These are phyloP conservation scores for Ascochyta koolunga DNA, from an alignment of 2,329 filamentous ascomycete genomes.

Conservation along the genomic window DNA sequence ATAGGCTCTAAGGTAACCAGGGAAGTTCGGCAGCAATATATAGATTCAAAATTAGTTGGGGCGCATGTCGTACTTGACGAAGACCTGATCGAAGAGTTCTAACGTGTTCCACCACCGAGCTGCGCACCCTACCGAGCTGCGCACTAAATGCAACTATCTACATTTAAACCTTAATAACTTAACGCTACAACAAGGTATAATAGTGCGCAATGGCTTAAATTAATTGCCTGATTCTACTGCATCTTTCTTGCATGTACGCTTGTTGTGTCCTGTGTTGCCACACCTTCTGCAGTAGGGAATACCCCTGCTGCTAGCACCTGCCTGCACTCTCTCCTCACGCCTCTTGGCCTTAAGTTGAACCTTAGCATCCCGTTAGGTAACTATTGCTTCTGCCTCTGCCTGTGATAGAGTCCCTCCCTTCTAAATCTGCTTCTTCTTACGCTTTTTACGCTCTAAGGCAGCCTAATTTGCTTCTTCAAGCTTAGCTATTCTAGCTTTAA, in stretches of 20 bases:
- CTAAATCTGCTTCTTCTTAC: slow-evolving; percentile 14
- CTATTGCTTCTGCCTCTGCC: slow-evolving; percentile 8
- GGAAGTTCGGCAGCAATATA: no score
- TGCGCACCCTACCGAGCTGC: no score
- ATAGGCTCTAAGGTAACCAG: no score
- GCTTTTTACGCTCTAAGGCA: slow-evolving; percentile 3
- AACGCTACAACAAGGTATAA: slow-evolving; percentile 4
- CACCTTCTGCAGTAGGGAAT: not conserved
- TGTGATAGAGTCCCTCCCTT: slow-evolving; percentile 11
- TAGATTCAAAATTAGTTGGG: no score
- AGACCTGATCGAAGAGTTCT: no score
- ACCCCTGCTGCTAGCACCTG: not conserved
- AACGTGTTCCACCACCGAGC: no score
- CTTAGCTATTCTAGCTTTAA: not conserved
- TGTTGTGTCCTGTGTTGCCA: not conserved
- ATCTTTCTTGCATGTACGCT: slow-evolving; percentile 10
- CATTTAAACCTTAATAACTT: not conserved
- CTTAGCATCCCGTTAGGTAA: slow-evolving; percentile 1
- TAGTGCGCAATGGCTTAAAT: slow-evolving; percentile 7
- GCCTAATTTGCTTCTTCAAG: slow-evolving; percentile 7
- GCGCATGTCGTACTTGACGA: no score
- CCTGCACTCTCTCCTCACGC: slow-evolving; percentile 1
- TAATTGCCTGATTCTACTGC: slow-evolving; percentile 4
- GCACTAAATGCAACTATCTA: not conserved
- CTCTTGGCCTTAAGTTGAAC: slow-evolving; percentile 2